These are phyloP conservation scores for Fusarium sp. DNA, from an alignment of 2,329 filamentous ascomycete species.

Conservation along the genomic window DNA sequence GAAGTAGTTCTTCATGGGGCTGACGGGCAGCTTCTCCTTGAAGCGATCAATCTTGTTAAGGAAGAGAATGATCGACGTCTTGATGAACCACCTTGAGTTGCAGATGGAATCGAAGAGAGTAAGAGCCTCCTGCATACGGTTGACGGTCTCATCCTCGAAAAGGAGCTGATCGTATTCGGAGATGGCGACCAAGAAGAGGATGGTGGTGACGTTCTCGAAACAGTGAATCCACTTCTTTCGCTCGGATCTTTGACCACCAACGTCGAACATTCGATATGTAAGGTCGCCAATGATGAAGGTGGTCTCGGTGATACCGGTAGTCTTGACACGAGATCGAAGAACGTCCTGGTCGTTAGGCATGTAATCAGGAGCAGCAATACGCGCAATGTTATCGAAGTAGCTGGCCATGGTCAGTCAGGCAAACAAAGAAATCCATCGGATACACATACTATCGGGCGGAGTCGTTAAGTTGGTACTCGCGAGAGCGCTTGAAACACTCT, in stretches of 20 bases:
- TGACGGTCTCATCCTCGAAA: constrained; percentile 96
- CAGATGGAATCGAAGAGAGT: constrained; percentile 90
- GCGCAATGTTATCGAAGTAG: constrained; percentile 95
- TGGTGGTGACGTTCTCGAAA: constrained; percentile 97
- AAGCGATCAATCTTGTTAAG: constrained; percentile 92
- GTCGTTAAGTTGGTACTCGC: constrained; percentile 97
- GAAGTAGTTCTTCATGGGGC: constrained; percentile 90
- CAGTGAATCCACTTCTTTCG: constrained; percentile 99
- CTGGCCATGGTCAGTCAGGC: constrained; percentile 62
- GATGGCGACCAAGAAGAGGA: constrained; percentile 95
- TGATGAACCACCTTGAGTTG: constrained; percentile 91
- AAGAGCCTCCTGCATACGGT: constrained; percentile 91
- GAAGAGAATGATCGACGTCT: constrained; percentile 89
- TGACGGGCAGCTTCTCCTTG: constrained; percentile 85
- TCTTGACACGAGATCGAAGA: constrained; percentile 95
- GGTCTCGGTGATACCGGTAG: constrained; percentile 96
- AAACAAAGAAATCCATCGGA: background rate
- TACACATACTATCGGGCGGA: constrained; percentile 89
- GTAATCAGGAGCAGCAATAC: constrained; percentile 91
- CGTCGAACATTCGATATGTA: constrained; percentile 97
- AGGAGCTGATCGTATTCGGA: constrained; percentile 97
- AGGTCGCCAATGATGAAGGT: constrained; percentile 95
- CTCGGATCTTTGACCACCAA: constrained; percentile 94
- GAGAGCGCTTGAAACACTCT: constrained; percentile 93
- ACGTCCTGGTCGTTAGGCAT: constrained; percentile 96